These are phyloP conservation scores for Aureoboletus auriporus DNA, from an alignment of 768 basidiomycete species.

Conservation along the genomic window DNA sequence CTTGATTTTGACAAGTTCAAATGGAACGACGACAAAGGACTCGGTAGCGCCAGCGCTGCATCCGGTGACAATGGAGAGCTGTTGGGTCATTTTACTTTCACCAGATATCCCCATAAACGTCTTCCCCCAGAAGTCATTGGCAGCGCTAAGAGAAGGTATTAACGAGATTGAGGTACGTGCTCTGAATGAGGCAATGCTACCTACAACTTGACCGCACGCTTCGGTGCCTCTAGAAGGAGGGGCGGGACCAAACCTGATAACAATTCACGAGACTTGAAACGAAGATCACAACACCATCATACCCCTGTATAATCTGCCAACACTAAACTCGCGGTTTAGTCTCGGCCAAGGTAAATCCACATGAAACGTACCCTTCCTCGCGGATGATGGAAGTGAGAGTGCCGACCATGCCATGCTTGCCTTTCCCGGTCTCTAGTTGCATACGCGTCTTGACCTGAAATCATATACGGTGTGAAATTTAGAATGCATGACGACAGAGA, in stretches of 20 bases:
- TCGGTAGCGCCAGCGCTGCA: constrained; percentile 95
- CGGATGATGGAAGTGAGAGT: constrained; percentile 80
- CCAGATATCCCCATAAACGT: constrained; percentile 61
- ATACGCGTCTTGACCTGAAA: constrained; percentile 93
- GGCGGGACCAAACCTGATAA: constrained; percentile 85
- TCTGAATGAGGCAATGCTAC: constrained; percentile 19
- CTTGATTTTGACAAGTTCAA: constrained; percentile 94
- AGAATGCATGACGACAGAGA: not conserved
- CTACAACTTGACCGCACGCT: constrained; percentile 94
- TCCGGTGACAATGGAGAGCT: constrained; percentile 85
- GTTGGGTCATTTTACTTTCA: constrained; percentile 81
- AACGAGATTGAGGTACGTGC: not conserved
- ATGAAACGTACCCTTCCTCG: constrained; percentile 75
- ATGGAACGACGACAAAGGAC: constrained; percentile 92
- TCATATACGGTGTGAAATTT: constrained; percentile 3
- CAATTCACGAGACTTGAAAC: not conserved
- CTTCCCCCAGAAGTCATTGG: constrained; percentile 97
- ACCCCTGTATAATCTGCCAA: constrained; percentile 88
- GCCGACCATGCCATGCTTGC: constrained; percentile 71
- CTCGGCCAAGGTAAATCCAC: not conserved
- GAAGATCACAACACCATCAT: not conserved
- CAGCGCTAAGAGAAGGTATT: constrained; percentile 43
- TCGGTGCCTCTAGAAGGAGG: constrained; percentile 92
- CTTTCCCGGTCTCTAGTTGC: constrained; percentile 90
- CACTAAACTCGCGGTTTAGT: constrained; percentile 36